Conservation (phyloP, 2,329 filamentous ascomycete genomes). For the Colletotrichum graminicola region DNA sequence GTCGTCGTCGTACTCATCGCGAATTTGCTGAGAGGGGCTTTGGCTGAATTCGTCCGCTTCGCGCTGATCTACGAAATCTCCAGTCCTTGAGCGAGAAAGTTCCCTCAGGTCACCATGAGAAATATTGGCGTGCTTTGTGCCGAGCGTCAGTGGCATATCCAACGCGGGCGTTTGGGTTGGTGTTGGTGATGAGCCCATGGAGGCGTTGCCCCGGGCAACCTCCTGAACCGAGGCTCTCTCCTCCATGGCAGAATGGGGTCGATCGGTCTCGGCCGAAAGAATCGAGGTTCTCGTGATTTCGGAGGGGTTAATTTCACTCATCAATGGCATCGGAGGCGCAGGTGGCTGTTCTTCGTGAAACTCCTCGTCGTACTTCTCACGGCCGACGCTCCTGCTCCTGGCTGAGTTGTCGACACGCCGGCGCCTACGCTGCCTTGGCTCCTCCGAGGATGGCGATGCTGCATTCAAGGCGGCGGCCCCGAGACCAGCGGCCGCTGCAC, state of each 20-base stretch:
- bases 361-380: slow-evolving; percentile 62
- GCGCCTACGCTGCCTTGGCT: slow-evolving; percentile 65
- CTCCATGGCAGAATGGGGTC: slow-evolving; percentile 76
- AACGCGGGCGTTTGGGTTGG: slow-evolving; percentile 67
- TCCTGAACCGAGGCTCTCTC: slow-evolving; percentile 72
- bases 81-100: slow-evolving; percentile 57
- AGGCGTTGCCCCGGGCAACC: slow-evolving; percentile 67
- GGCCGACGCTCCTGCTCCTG: slow-evolving; percentile 58
- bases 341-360: slow-evolving; percentile 69
- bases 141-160: slow-evolving; percentile 69
- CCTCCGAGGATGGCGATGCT: slow-evolving; percentile 59
- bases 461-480: slow-evolving; percentile 54
- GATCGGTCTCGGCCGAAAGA: slow-evolving; percentile 82
- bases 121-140: slow-evolving; percentile 75
- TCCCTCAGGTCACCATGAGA: slow-evolving; percentile 70
- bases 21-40: slow-evolving; percentile 49
- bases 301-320: slow-evolving; percentile 87
- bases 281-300: slow-evolving; percentile 91
- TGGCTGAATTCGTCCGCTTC: slow-evolving; percentile 54
- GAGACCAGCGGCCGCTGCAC: slow-evolving; percentile 56
- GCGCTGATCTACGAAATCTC: slow-evolving; percentile 58
- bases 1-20: slow-evolving; percentile 60
- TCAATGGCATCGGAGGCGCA: slow-evolving; percentile 84
- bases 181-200: slow-evolving; percentile 74
- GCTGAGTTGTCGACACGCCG: slow-evolving; percentile 63